Evolutionary conservation across 768 basidiomycete genomes (phyloP), one percentile per base, ranked within the genome.

Genomic region (Termitomyces sp.): DNA sequence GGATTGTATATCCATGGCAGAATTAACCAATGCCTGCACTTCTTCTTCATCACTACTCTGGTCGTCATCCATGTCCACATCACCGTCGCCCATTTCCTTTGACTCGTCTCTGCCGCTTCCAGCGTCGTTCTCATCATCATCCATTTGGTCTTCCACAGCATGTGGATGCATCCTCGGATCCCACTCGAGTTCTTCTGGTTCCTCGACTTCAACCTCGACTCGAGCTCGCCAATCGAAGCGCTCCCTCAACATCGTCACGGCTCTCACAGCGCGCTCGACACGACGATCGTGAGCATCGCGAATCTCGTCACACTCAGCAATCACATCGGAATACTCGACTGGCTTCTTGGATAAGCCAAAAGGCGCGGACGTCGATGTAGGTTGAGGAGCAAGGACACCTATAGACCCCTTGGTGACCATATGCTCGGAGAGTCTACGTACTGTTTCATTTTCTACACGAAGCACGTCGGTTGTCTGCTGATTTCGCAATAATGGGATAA

Each of bases 151-250:
- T 3, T 45, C 57, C 18, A 42, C 46, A 13, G 13, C 47, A 32
- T 49, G 44, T 13, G 52, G 53, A 39, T 60, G 53, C 43, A 73
- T 29, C 39, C 82, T 73, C 4, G 85, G 84, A 60, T 86, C 85
- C 85, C 85, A 88, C 18, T 82, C 83, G 35, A 88, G 69, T 58
- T 90, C 89, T 60, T 90, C 88, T 3, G 87, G 88, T 66, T 91
- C 89, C 58, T 88, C 89, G 13, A 83, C 81, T 62, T 86, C 85
- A 12, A 91, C 89, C 56, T 82, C 84, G 20, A 92, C 86, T n/a
- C 91, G 76, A 60, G 84, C 81, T 66, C 85, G 85, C 87, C 89
- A 91, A 44, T 92, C 89, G 65, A 86, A 92, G 67, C 83, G 87
- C 53, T 93, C 91, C 54, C 80, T 73, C 7, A 93, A 72, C 80